Conservation (phyloP, 1,139 yeast genomes). For the Geotrichum siamense region DNA sequence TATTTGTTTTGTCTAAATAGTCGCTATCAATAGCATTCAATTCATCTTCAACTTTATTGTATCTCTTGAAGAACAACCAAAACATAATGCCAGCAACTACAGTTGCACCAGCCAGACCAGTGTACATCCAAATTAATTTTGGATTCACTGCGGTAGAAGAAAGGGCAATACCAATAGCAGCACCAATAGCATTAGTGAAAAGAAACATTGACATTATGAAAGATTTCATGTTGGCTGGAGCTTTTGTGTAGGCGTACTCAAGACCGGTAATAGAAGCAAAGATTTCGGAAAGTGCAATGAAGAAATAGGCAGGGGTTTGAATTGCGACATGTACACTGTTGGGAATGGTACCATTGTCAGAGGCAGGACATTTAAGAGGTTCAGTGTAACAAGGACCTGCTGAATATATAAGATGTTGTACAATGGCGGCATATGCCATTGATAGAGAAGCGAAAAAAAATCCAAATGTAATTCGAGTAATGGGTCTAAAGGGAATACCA, state of each 20-base stretch:
- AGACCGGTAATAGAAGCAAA: slow-evolving; percentile 61
- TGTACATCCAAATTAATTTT: slow-evolving; percentile 59
- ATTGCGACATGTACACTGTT: slow-evolving; percentile 54
- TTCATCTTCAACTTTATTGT: slow-evolving; percentile 53
- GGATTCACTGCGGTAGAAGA: slow-evolving; percentile 62
- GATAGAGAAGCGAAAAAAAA: slow-evolving; percentile 64
- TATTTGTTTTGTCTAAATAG: slow-evolving; percentile 17
- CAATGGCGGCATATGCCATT: slow-evolving; percentile 73
- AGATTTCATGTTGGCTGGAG: slow-evolving; percentile 59
- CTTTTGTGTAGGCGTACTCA: slow-evolving; percentile 65
- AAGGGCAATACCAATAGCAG: slow-evolving; percentile 67
- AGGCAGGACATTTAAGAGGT: slow-evolving; percentile 35
- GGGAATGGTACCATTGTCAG: slow-evolving; percentile 36
- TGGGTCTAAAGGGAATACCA: slow-evolving; percentile 42
- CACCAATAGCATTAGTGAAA: slow-evolving; percentile 57
- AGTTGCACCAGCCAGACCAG: slow-evolving; percentile 55
- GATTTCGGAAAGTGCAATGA: slow-evolving; percentile 58
- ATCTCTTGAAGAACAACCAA: slow-evolving; percentile 54
- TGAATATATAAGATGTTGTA: slow-evolving; percentile 65
- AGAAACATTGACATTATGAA: slow-evolving; percentile 58
- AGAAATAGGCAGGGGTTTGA: slow-evolving; percentile 57
- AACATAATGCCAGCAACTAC: slow-evolving; percentile 53
- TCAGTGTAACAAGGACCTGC: slow-evolving; percentile 69
- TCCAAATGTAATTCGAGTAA: slow-evolving; percentile 68
- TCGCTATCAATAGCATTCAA: slow-evolving; percentile 50